Conservation (phyloP, 1,284 basidiomycete genomes). For the Pascua sp. region DNA sequence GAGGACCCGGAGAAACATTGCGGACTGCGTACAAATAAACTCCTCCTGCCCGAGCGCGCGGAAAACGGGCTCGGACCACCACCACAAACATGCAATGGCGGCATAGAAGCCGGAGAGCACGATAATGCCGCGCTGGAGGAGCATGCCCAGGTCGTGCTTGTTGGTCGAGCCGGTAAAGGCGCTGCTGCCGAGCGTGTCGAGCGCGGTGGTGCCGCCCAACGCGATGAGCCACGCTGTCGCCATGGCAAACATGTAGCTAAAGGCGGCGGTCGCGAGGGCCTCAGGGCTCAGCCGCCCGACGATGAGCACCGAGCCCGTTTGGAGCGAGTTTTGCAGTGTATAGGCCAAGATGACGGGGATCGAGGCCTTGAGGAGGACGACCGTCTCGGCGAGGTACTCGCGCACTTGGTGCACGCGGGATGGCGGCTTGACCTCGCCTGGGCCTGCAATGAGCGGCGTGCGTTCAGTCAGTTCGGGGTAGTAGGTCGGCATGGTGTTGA, state of each 20-base stretch:
- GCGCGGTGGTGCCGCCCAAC: constrained; percentile 4
- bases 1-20: too few relatives aligned
- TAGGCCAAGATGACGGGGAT: too few relatives aligned
- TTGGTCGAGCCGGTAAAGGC: constrained; percentile 4
- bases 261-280: constrained; percentile 1
- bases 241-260: constrained; percentile 8
- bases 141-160: constrained; percentile 8
- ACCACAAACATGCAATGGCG: background rate
- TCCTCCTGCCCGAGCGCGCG: too few relatives aligned
- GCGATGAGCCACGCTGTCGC: constrained; percentile 6
- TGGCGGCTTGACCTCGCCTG: too few relatives aligned
- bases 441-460: too few relatives aligned
- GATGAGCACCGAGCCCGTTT: constrained; percentile 8
- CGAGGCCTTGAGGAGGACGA: too few relatives aligned
- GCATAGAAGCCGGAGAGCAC: constrained; percentile 1
- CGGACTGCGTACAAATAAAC: too few relatives aligned
- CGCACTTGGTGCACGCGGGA: too few relatives aligned
- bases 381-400: too few relatives aligned
- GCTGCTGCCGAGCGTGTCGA: constrained; percentile 1
- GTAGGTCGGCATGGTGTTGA: too few relatives aligned
- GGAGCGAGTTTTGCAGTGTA: too few relatives aligned
- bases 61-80: constrained; percentile 6
- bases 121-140: constrained; percentile 5
- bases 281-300: constrained; percentile 5
- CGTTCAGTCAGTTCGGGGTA: too few relatives aligned